A percentile compares a stretch with the other conserved stretches of the same genome.
Conservation (phyloP, 495 filamentous ascomycete species). For the Aspergillus conjunctus region DNA sequence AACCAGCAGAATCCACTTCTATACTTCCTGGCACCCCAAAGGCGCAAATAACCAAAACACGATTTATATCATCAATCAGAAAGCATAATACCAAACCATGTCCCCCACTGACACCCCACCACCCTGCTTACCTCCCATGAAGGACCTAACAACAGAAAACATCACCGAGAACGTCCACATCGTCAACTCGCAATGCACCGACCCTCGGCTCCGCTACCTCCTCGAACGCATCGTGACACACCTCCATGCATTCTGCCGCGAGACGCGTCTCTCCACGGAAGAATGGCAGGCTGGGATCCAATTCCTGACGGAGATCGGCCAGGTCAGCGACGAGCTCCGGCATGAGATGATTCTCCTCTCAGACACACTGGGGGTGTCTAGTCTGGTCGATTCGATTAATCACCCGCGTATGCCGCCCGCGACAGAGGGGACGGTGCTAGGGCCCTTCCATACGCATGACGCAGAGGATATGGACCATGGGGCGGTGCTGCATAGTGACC, state of each 20-base stretch:
- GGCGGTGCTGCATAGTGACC: slow-evolving; percentile 61
- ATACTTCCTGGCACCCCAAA: no score
- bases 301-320: slow-evolving; percentile 63
- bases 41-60: no score
- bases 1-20: no score
- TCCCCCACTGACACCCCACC: background rate
- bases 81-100: background rate
- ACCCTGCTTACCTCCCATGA: slow-evolving; percentile 46
- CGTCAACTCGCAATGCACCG: slow-evolving; percentile 61
- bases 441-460: slow-evolving; percentile 84
- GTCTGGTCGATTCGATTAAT: slow-evolving; percentile 67
- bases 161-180: slow-evolving; percentile 67
- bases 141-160: slow-evolving; percentile 69
- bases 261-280: slow-evolving; percentile 65
- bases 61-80: background rate
- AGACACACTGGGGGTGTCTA: slow-evolving; percentile 75
- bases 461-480: slow-evolving; percentile 62
- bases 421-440: slow-evolving; percentile 79
- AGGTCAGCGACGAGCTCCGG: slow-evolving; percentile 65
- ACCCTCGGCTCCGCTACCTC: slow-evolving; percentile 63
- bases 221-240: slow-evolving; percentile 64
- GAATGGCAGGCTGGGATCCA: slow-evolving; percentile 67
- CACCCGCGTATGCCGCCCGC: slow-evolving; percentile 67
- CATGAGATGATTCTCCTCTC: slow-evolving; percentile 85
- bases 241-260: slow-evolving; percentile 69